Conservation (phyloP, 1,284 basidiomycete genomes). For the Ceratobasidium sp. region DNA sequence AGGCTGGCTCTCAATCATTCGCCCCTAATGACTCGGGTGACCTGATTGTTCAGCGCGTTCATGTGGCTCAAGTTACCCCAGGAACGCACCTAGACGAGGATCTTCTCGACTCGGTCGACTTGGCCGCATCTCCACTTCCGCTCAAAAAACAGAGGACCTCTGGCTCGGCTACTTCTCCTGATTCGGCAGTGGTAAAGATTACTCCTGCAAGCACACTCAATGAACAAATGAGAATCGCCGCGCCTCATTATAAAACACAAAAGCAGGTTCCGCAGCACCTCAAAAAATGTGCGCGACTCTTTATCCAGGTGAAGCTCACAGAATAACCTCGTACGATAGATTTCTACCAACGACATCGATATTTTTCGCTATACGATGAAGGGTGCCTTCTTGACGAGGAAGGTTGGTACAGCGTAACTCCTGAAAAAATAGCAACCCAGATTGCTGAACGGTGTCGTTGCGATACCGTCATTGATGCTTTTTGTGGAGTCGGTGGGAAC, state of each 20-base stretch:
- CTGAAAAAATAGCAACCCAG: conserved; percentile 89
- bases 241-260: conserved; percentile 30
- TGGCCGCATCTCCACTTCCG: not conserved
- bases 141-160: conserved; percentile 29
- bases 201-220: not conserved
- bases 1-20: not conserved
- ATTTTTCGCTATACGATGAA: conserved; percentile 81
- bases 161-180: not conserved
- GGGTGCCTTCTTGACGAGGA: conserved; percentile 85
- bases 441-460: conserved; percentile 93
- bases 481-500: conserved; percentile 98
- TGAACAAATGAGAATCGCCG: not conserved
- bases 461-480: conserved; percentile 88
- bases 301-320: conserved; percentile 14
- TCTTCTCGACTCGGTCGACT: not conserved
- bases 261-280: conserved; percentile 76
- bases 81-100: not conserved
- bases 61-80: not conserved
- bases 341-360: conserved; percentile 82
- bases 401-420: conserved; percentile 98
- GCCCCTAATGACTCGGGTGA: not conserved
- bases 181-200: not conserved
- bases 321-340: conserved; percentile 62
- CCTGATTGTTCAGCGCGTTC: conserved; percentile 34
- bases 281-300: conserved; percentile 76